Percentiles rank a stretch among this genome's conserved stretches.
Conservation (phyloP, 192 early-diverging fungal genomes). For the Entomortierella parvispora region DNA sequence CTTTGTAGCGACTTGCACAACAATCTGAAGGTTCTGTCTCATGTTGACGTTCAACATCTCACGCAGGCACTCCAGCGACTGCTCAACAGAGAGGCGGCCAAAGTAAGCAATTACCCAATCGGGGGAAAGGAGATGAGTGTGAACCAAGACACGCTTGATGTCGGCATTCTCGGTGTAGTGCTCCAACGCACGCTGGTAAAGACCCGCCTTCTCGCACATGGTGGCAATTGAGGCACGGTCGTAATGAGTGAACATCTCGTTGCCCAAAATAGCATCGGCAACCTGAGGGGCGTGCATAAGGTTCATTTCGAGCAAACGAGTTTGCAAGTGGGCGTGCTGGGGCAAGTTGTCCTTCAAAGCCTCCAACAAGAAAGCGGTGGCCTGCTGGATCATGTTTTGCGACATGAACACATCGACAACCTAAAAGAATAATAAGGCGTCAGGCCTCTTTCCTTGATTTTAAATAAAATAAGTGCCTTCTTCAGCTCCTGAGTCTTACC, state of each 20-base stretch:
- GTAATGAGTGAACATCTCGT: constrained; percentile 96
- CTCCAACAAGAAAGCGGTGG: constrained; percentile 96
- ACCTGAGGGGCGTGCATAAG: constrained; percentile 97
- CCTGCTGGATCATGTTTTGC: constrained; percentile 95
- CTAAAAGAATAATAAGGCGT: constrained; percentile 41
- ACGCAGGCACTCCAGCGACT: constrained; percentile 93
- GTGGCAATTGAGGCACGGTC: constrained; percentile 90
- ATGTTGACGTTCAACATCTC: constrained; percentile 94
- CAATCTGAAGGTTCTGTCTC: constrained; percentile 95
- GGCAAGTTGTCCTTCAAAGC: constrained; percentile 94
- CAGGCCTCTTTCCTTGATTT: not conserved
- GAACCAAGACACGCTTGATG: constrained; percentile 94
- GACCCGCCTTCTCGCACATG: constrained; percentile 97
- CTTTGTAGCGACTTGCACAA: constrained; percentile 95
- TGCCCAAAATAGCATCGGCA: constrained; percentile 97
- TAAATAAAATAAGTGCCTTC: not conserved
- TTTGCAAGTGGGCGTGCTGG: constrained; percentile 93
- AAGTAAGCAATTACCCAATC: constrained; percentile 98
- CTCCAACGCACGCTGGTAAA: constrained; percentile 96
- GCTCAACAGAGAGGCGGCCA: constrained; percentile 95
- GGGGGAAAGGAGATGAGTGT: constrained; percentile 83
- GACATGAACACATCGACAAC: constrained; percentile 94
- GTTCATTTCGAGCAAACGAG: constrained; percentile 97
- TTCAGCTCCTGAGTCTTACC: constrained; percentile 25
- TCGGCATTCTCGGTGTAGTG: constrained; percentile 96